Conservation (phyloP, 768 basidiomycete species). For the Tylopilus balloui region DNA sequence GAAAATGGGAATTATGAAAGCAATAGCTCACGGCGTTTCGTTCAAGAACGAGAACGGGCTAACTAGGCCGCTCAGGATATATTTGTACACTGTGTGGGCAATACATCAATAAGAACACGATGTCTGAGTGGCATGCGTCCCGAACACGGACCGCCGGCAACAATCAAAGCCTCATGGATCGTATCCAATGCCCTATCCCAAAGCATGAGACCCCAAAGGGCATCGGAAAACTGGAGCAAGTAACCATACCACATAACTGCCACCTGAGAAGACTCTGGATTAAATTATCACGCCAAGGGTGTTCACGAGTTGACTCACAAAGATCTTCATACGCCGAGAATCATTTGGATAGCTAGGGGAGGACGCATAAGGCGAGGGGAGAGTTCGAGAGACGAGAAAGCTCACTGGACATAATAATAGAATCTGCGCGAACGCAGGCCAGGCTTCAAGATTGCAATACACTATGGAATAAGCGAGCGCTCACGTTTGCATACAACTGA, state of each 20-base stretch:
- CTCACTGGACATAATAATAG: slow-evolving; percentile 9
- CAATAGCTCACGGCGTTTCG: not conserved
- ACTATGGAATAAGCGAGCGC: not conserved
- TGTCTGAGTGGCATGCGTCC: not conserved
- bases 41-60: not conserved
- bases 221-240: too few species aligned
- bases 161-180: slow-evolving; percentile 3
- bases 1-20: too few species aligned
- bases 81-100: not conserved
- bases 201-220: too few species aligned
- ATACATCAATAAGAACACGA: not conserved
- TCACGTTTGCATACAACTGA: slow-evolving; percentile 14
- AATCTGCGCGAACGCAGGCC: not conserved
- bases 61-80: not conserved
- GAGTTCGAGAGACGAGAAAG: fast-evolving
- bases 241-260: slow-evolving; percentile 5
- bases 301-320: slow-evolving; percentile 1
- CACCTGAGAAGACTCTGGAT: not conserved
- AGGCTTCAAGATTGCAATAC: not conserved
- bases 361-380: not conserved
- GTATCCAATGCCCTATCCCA: slow-evolving; percentile 7
- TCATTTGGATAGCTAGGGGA: not conserved
- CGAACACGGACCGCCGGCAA: slow-evolving; percentile 8
- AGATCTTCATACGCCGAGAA: not conserved
- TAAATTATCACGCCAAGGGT: not conserved